phyloP scores from a whole-genome alignment of 352 stramenopile genomes.

The Phytophthora macrochlamydospora region DNA sequence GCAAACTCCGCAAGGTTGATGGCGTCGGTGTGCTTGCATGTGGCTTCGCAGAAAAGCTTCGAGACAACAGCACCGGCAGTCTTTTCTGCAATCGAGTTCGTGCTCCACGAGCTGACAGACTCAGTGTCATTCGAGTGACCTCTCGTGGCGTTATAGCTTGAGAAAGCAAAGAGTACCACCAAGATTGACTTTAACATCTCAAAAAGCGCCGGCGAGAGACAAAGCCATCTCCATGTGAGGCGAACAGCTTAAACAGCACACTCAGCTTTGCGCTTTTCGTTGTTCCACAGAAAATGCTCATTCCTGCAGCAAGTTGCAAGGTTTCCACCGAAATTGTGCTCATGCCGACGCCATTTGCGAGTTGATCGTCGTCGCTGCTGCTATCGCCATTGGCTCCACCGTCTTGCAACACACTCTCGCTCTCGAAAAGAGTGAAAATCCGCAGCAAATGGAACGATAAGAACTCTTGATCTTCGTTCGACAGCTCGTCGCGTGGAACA shows the following conservation, averaged over 20 bases:
- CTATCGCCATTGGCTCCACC: constrained; percentile 36
- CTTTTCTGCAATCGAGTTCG: constrained; percentile 81
- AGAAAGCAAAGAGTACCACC: constrained; percentile 86
- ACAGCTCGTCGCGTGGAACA: constrained; percentile 69
- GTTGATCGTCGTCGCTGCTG: constrained; percentile 29
- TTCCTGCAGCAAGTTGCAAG: constrained; percentile 74
- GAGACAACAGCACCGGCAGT: constrained; percentile 92
- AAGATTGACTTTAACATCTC: constrained; percentile 85
- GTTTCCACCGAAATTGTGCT: constrained; percentile 74
- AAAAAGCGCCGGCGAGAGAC: constrained; percentile 81
- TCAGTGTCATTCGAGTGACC: constrained; percentile 65
- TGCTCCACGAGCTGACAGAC: constrained; percentile 68
- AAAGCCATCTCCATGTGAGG: constrained; percentile 59
- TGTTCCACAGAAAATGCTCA: constrained; percentile 94
- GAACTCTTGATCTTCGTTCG: constrained; percentile 89
- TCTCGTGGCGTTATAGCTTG: constrained; percentile 71
- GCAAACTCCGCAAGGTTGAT: constrained; percentile 96
- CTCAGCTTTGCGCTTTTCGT: constrained; percentile 96
- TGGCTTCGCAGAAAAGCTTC: constrained; percentile 83
- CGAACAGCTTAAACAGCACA: constrained; percentile 86
- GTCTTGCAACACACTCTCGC: constrained; percentile 57
- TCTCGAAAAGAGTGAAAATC: constrained; percentile 86
- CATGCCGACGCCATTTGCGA: constrained; percentile 25
- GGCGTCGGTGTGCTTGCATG: constrained; percentile 62
- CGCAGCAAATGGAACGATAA: constrained; percentile 86